phyloP scores from a whole-genome alignment of 2,329 filamentous ascomycete genomes.

The Colletotrichum sp. region DNA sequence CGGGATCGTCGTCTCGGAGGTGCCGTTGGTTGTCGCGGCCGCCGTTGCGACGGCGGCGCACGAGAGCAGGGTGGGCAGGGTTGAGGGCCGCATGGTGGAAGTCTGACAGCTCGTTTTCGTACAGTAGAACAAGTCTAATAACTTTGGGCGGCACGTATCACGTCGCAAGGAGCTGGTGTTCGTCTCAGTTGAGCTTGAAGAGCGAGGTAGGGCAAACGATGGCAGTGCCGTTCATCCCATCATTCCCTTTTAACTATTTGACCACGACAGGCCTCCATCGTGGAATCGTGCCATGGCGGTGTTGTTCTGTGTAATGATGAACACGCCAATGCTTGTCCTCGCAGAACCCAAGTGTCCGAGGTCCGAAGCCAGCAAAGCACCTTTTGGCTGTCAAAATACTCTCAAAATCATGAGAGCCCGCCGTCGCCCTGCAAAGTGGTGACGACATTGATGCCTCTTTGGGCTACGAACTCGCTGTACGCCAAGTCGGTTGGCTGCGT shows the following conservation, averaged over 20 bases:
- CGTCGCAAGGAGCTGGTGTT: neutral
- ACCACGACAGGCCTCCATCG: neutral
- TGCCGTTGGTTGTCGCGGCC: constrained; percentile 14
- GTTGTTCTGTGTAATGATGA: constrained; percentile 9
- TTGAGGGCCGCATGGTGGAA: constrained; percentile 3
- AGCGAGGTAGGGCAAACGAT: neutral
- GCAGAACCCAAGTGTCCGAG: constrained; percentile 17
- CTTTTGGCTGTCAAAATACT: neutral
- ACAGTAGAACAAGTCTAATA: constrained; percentile 1
- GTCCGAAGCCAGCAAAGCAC: neutral
- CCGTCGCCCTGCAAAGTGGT: neutral
- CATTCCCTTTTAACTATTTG: neutral
- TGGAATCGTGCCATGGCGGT: neutral
- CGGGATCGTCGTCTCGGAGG: neutral
- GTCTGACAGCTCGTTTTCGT: neutral
- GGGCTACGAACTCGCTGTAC: constrained; percentile 5
- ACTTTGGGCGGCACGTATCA: neutral
- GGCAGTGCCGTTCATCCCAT: neutral
- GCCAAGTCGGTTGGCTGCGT: constrained; percentile 8
- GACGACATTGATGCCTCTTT: constrained; percentile 20
- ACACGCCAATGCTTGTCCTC: constrained; percentile 16
- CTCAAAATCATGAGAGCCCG: neutral
- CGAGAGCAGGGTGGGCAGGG: constrained; percentile 5
- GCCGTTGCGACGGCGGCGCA: constrained; percentile 11
- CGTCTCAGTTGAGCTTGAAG: neutral